A percentile compares a stretch with the other conserved stretches of the same genome.
phyloP scores from a whole-genome alignment of 2,329 filamentous ascomycete genomes.

The Cladosporium cucumerinum region DNA sequence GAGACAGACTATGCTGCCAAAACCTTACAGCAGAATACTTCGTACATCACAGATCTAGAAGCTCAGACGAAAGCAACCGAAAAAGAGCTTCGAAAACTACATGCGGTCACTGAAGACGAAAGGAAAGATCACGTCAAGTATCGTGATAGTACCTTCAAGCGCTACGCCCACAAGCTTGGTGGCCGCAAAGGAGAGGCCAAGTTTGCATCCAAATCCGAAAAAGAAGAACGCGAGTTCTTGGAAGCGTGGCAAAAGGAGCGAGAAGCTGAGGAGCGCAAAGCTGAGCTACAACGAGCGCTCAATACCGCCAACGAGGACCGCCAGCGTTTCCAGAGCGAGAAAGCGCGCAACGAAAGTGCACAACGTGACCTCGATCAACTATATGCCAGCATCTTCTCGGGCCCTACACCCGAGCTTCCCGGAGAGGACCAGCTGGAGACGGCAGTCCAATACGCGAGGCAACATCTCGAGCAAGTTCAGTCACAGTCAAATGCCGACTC shows the following conservation, averaged over 20 bases:
- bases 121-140: slow-evolving; percentile 53
- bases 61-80: slow-evolving; percentile 39
- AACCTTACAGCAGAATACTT: slow-evolving; percentile 45
- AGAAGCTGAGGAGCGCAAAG: slow-evolving; percentile 44
- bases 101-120: slow-evolving; percentile 45
- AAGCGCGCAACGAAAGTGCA: slow-evolving; percentile 39
- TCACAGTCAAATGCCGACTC: slow-evolving; percentile 40
- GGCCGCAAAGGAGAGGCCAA: slow-evolving; percentile 46
- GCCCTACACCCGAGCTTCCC: slow-evolving; percentile 51
- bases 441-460: slow-evolving; percentile 35
- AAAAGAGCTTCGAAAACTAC: slow-evolving; percentile 40
- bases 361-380: slow-evolving; percentile 50
- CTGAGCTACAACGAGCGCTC: slow-evolving; percentile 41
- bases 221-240: slow-evolving; percentile 56
- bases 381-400: slow-evolving; percentile 54
- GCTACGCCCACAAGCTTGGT: slow-evolving; percentile 51
- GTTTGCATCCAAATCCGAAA: slow-evolving; percentile 49
- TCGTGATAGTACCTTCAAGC: slow-evolving; percentile 51
- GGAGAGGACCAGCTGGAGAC: slow-evolving; percentile 52
- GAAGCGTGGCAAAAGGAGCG: slow-evolving; percentile 51
- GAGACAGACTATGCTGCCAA: slow-evolving; percentile 50
- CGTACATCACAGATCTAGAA: slow-evolving; percentile 48
- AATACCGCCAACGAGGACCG: slow-evolving; percentile 40
- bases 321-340: slow-evolving; percentile 38
- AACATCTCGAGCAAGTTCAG: slow-evolving; percentile 40